Base-by-base conservation (phyloP, 106 monocot genomes). In the Dioscorea dumetorum region DNA sequence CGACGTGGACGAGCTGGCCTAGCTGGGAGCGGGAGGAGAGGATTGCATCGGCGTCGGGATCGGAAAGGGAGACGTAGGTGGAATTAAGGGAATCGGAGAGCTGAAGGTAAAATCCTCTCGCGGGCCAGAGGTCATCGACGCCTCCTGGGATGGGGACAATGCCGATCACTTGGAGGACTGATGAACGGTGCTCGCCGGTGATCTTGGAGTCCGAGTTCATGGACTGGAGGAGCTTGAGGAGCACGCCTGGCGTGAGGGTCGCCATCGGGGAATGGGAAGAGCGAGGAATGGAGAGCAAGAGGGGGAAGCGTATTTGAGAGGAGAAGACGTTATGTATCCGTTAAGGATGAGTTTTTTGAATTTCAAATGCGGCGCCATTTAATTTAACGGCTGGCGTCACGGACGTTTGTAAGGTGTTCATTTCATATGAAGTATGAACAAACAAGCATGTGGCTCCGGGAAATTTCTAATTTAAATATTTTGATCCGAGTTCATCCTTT, bases 41-140 rank as follows among this genome's bases (percentile, higher is more conserved):
- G 69, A 86, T 31, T 61, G 69, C 33, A 62, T 81, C 80, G 22
- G 83, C 79, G 66, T 85, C 86, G 41, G 67, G 57, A 49, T 74
- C 73, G 60, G 85, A 70, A 69, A 88, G 86, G 61, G 85, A 74
- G 74, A 99, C 99, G 66, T 87, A 99, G 63, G 99, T 87, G 66
- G 99, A 99, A 83, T 99, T 75, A 63, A 73, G 9, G 63, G 93
- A 93, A 66, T 99, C 99, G 61, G 99, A 99, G 67, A 99, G 87
- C 77, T 93, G 93, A 59, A 99, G 66, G 82, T 87, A 90, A 79
- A 99, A 93, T 15, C 82, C 82, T 50, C 74, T 61, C 22, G 76
- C 68, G 12, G 99, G 85, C 84, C 79, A 85, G 58, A 92, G 87
- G 62, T 82, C 78, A 72, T 72, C 78, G 24, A 35, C 78, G 22